Conservation (phyloP, 345 rosid genomes). For the Leavenworthia alabamica region DNA sequence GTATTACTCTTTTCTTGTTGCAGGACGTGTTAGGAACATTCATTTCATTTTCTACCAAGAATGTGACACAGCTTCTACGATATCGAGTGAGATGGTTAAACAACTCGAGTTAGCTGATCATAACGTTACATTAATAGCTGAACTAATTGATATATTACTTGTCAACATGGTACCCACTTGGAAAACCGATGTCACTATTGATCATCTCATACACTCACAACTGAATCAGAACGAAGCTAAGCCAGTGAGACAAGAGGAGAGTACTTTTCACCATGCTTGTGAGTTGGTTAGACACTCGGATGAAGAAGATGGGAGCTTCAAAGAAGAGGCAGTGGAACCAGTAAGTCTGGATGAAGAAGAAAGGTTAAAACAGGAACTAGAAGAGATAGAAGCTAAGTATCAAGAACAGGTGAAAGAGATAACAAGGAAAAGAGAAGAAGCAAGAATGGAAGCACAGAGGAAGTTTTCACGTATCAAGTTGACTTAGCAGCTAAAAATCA, state of each 20-base stretch:
- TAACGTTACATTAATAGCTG: slow-evolving; percentile 67
- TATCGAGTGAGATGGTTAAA: slow-evolving; percentile 93
- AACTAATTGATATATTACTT: slow-evolving; percentile 64
- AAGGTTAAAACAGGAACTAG: slow-evolving; percentile 45
- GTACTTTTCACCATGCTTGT: slow-evolving; percentile 15
- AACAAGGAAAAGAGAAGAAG: slow-evolving; percentile 53
- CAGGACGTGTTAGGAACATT: slow-evolving; percentile 74
- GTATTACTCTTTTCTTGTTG: neutral
- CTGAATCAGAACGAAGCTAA: slow-evolving; percentile 23
- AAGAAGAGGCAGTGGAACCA: slow-evolving; percentile 26
- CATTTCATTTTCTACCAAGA: slow-evolving; percentile 75
- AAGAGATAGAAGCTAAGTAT: slow-evolving; percentile 55
- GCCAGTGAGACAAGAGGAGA: slow-evolving; percentile 27
- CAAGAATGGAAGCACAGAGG: slow-evolving; percentile 45
- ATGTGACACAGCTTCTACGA: slow-evolving; percentile 65
- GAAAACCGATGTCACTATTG: slow-evolving; percentile 43
- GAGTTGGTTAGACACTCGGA: slow-evolving; percentile 27
- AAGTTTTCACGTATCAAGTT: slow-evolving; percentile 37
- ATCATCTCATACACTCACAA: slow-evolving; percentile 39
- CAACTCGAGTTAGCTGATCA: slow-evolving; percentile 72
- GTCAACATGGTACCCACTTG: slow-evolving; percentile 47
- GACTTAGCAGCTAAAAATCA: neutral
- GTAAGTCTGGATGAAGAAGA: slow-evolving; percentile 37
- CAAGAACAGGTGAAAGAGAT: slow-evolving; percentile 51
- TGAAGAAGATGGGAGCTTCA: slow-evolving; percentile 32